Conservation (phyloP, 306 rosid genomes). For the Cucurbita maxima region DNA sequence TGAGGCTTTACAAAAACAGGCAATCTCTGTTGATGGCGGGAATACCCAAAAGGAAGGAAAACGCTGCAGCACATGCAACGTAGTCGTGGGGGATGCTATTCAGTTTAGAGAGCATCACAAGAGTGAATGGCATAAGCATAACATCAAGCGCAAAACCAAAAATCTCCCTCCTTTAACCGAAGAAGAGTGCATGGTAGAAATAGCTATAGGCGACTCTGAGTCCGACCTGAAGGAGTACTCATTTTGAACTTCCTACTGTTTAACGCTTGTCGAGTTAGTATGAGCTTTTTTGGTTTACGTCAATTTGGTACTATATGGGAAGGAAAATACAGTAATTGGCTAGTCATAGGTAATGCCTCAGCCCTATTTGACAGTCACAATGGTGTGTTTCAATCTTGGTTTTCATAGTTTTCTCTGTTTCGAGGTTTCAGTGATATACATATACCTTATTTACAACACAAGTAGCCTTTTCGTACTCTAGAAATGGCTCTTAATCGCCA, state of each 20-base stretch:
- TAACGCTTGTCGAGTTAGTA: background rate
- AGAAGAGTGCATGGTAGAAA: conserved; percentile 62
- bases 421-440: background rate
- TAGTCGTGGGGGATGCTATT: conserved; percentile 38
- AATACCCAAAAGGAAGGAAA: conserved; percentile 34
- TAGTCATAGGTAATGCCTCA: background rate
- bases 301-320: background rate
- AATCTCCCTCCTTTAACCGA: conserved; percentile 66
- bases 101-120: conserved; percentile 74
- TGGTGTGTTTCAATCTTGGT: background rate
- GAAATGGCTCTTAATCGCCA: no score
- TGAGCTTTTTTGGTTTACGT: background rate
- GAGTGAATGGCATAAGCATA: conserved; percentile 95
- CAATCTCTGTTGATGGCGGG: conserved; percentile 25
- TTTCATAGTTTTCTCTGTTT: background rate
- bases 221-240: conserved; percentile 80
- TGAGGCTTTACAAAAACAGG: conserved; percentile 50
- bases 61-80: conserved; percentile 65
- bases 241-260: conserved; percentile 20
- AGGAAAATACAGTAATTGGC: background rate
- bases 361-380: background rate
- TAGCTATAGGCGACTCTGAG: conserved; percentile 43
- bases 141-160: conserved; percentile 65
- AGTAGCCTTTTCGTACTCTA: no score
- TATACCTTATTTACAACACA: no score